Evolutionary conservation across 495 filamentous ascomycete species (phyloP).

Genomic region (Penicillium atrosanguineum): DNA sequence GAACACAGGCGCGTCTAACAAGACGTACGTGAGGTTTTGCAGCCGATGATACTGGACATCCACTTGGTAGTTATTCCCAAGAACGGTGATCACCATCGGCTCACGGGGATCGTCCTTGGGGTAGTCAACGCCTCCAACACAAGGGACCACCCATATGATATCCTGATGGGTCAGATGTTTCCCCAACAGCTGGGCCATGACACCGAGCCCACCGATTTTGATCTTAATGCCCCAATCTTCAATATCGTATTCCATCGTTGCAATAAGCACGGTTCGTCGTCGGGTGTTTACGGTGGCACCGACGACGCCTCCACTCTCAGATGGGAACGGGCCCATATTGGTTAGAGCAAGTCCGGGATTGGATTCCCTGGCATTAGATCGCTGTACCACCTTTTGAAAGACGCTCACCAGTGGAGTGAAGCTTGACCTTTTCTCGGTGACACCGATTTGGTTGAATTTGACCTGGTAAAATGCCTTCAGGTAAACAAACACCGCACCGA

Average conservation of each 20-base stretch:
- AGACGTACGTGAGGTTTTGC: constrained; percentile 70
- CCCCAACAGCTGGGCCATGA: constrained; percentile 70
- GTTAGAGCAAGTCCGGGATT: too few species aligned
- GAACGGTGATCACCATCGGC: constrained; percentile 62
- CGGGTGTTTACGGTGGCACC: constrained; percentile 30
- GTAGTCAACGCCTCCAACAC: constrained; percentile 66
- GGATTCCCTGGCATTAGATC: constrained; percentile 7
- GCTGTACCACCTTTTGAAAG: constrained; percentile 33
- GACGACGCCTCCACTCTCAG: constrained; percentile 18
- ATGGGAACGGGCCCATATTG: too few species aligned
- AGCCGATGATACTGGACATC: constrained; percentile 63
- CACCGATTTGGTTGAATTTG: constrained; percentile 67
- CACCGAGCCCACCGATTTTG: constrained; percentile 71
- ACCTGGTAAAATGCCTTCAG: constrained; percentile 67
- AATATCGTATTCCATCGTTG: constrained; percentile 73
- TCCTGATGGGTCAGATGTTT: constrained; percentile 65
- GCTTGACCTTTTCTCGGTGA: constrained; percentile 43
- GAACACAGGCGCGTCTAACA: constrained; percentile 71
- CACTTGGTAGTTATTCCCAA: constrained; percentile 62
- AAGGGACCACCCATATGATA: constrained; percentile 71
- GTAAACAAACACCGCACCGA: constrained; percentile 56
- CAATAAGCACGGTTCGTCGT: constrained; percentile 59
- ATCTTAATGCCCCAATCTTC: constrained; percentile 72
- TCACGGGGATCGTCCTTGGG: constrained; percentile 58
- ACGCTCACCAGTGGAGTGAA: constrained; percentile 24